Conservation (phyloP, 441 rosid genomes). For the Mallotus japonicus region DNA sequence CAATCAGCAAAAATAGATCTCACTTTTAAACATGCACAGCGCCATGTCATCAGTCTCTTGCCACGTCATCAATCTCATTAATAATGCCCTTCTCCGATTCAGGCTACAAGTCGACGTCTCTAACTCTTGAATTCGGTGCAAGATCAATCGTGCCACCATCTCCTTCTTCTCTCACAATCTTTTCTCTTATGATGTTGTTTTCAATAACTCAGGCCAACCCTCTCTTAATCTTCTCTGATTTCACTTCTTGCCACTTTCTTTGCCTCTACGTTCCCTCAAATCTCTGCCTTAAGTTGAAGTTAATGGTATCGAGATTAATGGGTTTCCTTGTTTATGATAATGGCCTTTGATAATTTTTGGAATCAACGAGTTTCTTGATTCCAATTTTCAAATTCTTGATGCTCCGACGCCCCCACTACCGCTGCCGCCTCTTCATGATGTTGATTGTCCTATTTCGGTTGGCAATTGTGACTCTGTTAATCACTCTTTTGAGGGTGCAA, state of each 20-base stretch:
- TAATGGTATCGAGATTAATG: slow-evolving; percentile 30
- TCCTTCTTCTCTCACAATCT: slow-evolving; percentile 37
- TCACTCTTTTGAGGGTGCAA: slow-evolving; percentile 22
- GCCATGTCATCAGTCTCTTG: too few relatives aligned
- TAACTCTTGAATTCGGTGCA: slow-evolving; percentile 32
- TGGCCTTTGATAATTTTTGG: slow-evolving; percentile 35
- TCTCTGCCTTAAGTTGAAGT: slow-evolving; percentile 30
- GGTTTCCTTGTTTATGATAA: slow-evolving; percentile 28
- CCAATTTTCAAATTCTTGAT: slow-evolving; percentile 16
- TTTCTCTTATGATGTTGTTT: slow-evolving; percentile 35
- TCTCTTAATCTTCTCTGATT: slow-evolving; percentile 18
- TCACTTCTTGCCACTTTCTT: slow-evolving; percentile 25
- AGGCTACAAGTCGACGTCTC: slow-evolving; percentile 37
- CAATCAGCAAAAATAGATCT: too few relatives aligned
- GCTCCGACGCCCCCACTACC: not conserved
- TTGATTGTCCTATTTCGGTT: slow-evolving; percentile 14
- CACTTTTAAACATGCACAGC: too few relatives aligned
- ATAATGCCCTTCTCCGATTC: slow-evolving; percentile 31
- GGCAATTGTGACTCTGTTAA: not conserved
- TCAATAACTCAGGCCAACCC: slow-evolving; percentile 20
- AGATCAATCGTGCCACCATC: slow-evolving; percentile 15
- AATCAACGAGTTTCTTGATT: slow-evolving; percentile 38
- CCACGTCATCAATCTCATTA: too few relatives aligned
- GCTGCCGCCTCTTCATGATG: not conserved
- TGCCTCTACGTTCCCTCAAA: slow-evolving; percentile 28